Base-by-base conservation (phyloP, 1,284 basidiomycete genomes). In the Puccinia polysora region DNA sequence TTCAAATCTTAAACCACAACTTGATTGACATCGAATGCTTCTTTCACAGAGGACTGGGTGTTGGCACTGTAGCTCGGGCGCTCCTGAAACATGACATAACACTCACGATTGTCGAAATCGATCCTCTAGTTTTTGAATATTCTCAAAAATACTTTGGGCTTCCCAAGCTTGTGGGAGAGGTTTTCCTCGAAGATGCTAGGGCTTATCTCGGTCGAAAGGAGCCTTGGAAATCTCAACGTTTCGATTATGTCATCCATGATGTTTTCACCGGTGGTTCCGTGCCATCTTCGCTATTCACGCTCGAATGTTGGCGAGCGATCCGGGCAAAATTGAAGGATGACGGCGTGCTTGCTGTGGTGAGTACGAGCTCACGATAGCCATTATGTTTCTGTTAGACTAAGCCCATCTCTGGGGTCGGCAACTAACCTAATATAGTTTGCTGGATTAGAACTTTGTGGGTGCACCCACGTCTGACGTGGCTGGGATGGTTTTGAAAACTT, bases 251-350 rank as follows among this genome's bases (percentile, higher is more conserved):
- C 20, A 82, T 95, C 0, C 93, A 97, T 77, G 93, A 95, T 77
- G 90, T 89, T 76, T 96, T 95, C 80, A 91, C 90, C 10, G 92
- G 91, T 2, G 93, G 92, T 2, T 85, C 85, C 23, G 86, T 96
- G 2, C 91, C 92, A 0, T 82, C 86, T 18, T 86, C 90, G 76
- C 81, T 96, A 50, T 95, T 89, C 80, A 89, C 91, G 0, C 64
- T 83, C 28, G 86, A 91, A 75, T 93, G 93, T 78, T 94, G 90
- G 89, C 74, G 82, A 43, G 86, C 87, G 68, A 79, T 93, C 58
- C 86, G 85, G 76, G 78, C 79, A 4, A 78, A 87, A 20, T 83
- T 94, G 78, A 83, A 84, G n/a, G 81, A 84, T 0, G 86, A 89
- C 65, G 91, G 89, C 1, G 82, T 92, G 4, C 80, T 94, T 10